phyloP scores from a whole-genome alignment of 1,284 basidiomycete species.

The Stereum hirsutum region DNA sequence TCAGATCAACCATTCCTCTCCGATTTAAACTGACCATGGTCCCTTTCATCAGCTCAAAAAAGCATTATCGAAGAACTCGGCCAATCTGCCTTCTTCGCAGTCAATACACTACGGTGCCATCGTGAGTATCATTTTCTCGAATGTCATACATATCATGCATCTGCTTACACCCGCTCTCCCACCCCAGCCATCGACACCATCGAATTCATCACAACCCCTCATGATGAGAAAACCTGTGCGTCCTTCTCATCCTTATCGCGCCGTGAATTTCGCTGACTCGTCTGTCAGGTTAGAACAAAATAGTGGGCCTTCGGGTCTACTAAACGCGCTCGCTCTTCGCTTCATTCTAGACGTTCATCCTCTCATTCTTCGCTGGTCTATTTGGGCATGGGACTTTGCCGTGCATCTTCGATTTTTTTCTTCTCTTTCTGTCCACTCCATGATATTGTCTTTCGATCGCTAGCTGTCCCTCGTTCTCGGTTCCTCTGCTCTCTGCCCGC shows the following conservation, averaged over 20 bases:
- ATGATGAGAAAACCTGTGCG: constrained; percentile 28
- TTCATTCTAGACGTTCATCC: constrained; percentile 8
- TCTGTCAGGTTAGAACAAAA: constrained; percentile 13
- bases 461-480: no score
- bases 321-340: constrained; percentile 5
- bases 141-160: background rate
- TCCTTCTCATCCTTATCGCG: constrained; percentile 11
- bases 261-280: constrained; percentile 1
- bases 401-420: constrained; percentile 7
- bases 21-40: background rate
- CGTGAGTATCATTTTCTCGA: constrained; percentile 4
- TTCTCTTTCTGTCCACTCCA: constrained; percentile 5
- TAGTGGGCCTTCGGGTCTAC: constrained; percentile 9
- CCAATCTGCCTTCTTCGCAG: constrained; percentile 4
- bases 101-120: constrained; percentile 4
- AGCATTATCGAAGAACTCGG: constrained; percentile 12
- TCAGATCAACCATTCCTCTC: background rate
- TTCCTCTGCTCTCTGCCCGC: constrained; percentile 5
- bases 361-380: constrained; percentile 9
- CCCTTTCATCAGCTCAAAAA: constrained; percentile 10
- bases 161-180: constrained; percentile 6
- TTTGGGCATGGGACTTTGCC: constrained; percentile 1
- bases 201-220: constrained; percentile 19
- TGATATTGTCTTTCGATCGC: no score
- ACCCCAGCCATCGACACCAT: constrained; percentile 14